Evolutionary conservation across 257 asterid genomes (phyloP).

Genomic region (Lycium barbarum): DNA sequence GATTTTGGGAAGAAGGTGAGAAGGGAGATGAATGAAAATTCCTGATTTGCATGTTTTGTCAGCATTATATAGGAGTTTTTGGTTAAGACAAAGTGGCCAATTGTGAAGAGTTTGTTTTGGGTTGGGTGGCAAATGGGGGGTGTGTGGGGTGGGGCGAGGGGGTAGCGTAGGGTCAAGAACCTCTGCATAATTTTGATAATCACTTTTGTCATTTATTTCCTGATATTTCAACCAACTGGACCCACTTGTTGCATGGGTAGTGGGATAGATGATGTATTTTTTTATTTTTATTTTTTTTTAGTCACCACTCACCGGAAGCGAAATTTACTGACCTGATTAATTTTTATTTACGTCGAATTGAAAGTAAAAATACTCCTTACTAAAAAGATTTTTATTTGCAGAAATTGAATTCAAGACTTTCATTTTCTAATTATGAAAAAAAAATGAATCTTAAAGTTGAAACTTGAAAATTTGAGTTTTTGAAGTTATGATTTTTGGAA

Average conservation of each 20-base stretch:
- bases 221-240: conserved; percentile 36
- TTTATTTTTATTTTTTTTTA: not conserved
- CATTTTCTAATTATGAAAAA: too few relatives aligned
- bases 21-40: conserved; percentile 18
- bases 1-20: not conserved
- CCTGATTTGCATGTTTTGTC: conserved; percentile 25
- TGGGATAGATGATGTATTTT: not conserved
- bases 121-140: conserved; percentile 9
- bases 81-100: conserved; percentile 34
- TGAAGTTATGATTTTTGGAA: too few relatives aligned
- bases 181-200: not conserved
- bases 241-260: conserved; percentile 32
- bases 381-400: too few relatives aligned
- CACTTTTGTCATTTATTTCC: conserved; percentile 27
- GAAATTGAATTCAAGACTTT: too few relatives aligned
- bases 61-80: conserved; percentile 20
- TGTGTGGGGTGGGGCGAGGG: not conserved
- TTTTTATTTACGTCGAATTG: too few relatives aligned
- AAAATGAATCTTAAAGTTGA: too few relatives aligned
- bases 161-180: not conserved
- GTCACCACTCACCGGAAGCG: not conserved
- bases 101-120: conserved; percentile 35
- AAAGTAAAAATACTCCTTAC: too few relatives aligned
- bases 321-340: not conserved
- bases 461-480: too few relatives aligned